These are phyloP conservation scores for Suhomyces choctaworum DNA, from an alignment of 1,139 yeast genomes.

Conservation along the genomic window DNA sequence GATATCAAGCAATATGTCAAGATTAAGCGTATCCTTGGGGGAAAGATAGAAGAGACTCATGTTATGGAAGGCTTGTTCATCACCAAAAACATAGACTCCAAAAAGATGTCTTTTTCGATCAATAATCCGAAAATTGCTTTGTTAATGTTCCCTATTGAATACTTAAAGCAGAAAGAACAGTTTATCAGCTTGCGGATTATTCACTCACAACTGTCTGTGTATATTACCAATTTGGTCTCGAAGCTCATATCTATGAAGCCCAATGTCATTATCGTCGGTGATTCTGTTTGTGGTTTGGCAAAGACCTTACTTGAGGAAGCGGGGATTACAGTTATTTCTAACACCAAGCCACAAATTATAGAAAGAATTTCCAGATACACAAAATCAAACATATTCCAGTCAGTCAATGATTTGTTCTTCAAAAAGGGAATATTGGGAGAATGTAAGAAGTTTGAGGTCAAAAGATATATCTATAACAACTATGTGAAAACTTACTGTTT, in stretches of 20 bases:
- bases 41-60: slow-evolving; percentile 57
- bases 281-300: slow-evolving; percentile 83
- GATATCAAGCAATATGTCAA: slow-evolving; percentile 89
- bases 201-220: slow-evolving; percentile 85
- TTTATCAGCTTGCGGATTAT: slow-evolving; percentile 83
- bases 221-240: slow-evolving; percentile 76
- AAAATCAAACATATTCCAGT: slow-evolving; percentile 70
- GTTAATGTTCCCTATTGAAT: slow-evolving; percentile 87
- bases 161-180: slow-evolving; percentile 67
- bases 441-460: slow-evolving; percentile 71
- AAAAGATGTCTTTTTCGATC: slow-evolving; percentile 68
- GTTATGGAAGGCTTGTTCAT: slow-evolving; percentile 80
- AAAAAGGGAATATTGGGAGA: slow-evolving; percentile 64
- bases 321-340: slow-evolving; percentile 75
- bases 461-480: slow-evolving; percentile 57
- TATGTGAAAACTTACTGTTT: slow-evolving; percentile 70
- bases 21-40: slow-evolving; percentile 81
- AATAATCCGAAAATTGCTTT: slow-evolving; percentile 74
- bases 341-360: slow-evolving; percentile 80
- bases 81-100: slow-evolving; percentile 82
- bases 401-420: slow-evolving; percentile 49
- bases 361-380: slow-evolving; percentile 79
- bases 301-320: slow-evolving; percentile 68
- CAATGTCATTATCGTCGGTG: slow-evolving; percentile 75
- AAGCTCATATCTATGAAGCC: slow-evolving; percentile 79